These are phyloP conservation scores for Wickerhamomyces sydowiorum DNA, from an alignment of 805 yeast species.

Conservation along the genomic window DNA sequence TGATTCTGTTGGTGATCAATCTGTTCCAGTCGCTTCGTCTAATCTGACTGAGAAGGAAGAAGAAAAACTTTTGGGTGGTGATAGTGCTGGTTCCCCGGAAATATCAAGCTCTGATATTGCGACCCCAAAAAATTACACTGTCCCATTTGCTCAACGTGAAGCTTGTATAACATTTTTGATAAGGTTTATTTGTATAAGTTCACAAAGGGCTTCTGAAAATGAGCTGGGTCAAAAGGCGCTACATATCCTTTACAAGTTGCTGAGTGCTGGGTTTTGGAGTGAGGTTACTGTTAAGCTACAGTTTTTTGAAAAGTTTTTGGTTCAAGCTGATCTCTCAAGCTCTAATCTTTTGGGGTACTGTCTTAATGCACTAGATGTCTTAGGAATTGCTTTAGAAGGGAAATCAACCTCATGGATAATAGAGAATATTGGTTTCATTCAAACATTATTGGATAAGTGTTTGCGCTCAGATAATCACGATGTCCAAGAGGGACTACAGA, in stretches of 20 bases:
- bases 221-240: constrained; percentile 79
- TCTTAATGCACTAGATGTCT: constrained; percentile 85
- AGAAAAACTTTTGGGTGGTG: constrained; percentile 13
- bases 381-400: constrained; percentile 77
- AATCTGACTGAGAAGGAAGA: constrained; percentile 22
- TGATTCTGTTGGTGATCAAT: constrained; percentile 2
- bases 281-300: constrained; percentile 83
- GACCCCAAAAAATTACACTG: constrained; percentile 44
- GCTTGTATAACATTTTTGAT: constrained; percentile 86
- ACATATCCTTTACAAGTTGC: constrained; percentile 64
- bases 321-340: constrained; percentile 69
- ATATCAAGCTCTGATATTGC: constrained; percentile 31
- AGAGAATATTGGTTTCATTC: constrained; percentile 62
- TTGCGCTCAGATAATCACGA: constrained; percentile 79
- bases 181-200: constrained; percentile 80
- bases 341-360: constrained; percentile 71
- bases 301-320: constrained; percentile 82
- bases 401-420: constrained; percentile 75
- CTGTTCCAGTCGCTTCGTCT: constrained; percentile 28
- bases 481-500: constrained; percentile 76
- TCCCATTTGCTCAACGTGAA: constrained; percentile 79
- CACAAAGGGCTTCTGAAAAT: constrained; percentile 78
- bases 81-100: constrained; percentile 14
- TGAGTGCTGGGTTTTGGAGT: constrained; percentile 75
- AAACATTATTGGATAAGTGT: constrained; percentile 72